These are phyloP conservation scores for Septoria linicola DNA, from an alignment of 2,329 filamentous ascomycete genomes.

Conservation along the genomic window DNA sequence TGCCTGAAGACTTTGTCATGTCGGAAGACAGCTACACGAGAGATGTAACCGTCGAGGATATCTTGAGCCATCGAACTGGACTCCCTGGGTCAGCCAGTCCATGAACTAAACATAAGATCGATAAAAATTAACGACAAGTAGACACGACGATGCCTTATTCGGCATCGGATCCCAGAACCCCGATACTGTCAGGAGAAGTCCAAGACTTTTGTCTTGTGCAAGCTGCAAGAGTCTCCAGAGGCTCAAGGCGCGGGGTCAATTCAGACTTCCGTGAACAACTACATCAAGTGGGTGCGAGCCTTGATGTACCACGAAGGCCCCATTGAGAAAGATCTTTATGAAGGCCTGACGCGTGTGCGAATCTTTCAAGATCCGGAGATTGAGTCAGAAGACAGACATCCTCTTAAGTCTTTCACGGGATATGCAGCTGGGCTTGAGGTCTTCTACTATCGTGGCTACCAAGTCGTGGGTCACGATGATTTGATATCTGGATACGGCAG, in stretches of 20 bases:
- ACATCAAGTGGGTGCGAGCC: slow-evolving; percentile 16
- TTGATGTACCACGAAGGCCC: slow-evolving; percentile 32
- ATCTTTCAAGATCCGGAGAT: too few relatives aligned
- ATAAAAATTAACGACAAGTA: neutral
- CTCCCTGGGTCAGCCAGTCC: slow-evolving; percentile 36
- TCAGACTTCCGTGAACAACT: slow-evolving; percentile 13
- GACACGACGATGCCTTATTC: slow-evolving; percentile 38
- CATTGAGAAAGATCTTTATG: slow-evolving; percentile 29
- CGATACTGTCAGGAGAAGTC: slow-evolving; percentile 42
- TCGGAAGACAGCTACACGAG: slow-evolving; percentile 44
- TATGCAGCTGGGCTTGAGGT: too few relatives aligned
- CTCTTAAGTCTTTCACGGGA: too few relatives aligned
- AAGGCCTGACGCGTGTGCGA: slow-evolving; percentile 31
- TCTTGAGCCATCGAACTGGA: slow-evolving; percentile 55
- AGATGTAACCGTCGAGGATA: slow-evolving; percentile 56
- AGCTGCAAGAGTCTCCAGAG: slow-evolving; percentile 25
- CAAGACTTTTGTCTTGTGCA: slow-evolving; percentile 19
- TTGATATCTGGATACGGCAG: too few relatives aligned
- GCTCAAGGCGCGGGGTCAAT: slow-evolving; percentile 14
- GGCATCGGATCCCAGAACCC: slow-evolving; percentile 34
- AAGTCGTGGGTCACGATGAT: too few relatives aligned
- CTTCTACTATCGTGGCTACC: too few relatives aligned
- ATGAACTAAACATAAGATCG: neutral
- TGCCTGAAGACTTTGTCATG: slow-evolving; percentile 21
- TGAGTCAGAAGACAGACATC: too few relatives aligned